These are phyloP conservation scores for Lodderomyces margitis DNA, from an alignment of 1,139 yeast species.

Conservation along the genomic window DNA sequence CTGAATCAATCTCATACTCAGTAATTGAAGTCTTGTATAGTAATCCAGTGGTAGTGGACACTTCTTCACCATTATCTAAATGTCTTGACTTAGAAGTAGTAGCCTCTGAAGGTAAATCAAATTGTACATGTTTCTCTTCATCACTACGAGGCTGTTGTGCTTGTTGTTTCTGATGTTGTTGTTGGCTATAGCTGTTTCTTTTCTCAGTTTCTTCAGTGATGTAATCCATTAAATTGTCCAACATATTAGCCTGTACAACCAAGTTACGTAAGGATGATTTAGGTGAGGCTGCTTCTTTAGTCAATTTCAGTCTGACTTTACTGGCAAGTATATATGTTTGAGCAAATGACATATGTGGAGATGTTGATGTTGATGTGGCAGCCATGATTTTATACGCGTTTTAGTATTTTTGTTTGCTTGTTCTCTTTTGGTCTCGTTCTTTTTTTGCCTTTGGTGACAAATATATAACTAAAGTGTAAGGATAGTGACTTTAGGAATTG, in stretches of 20 bases:
- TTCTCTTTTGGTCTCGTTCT: no score
- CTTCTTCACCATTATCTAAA: conserved; percentile 4
- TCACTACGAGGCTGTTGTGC: neutral
- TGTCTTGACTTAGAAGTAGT: neutral
- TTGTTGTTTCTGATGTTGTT: conserved; percentile 7
- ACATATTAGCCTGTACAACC: conserved; percentile 74
- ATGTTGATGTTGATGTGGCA: conserved; percentile 2
- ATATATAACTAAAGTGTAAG: no score
- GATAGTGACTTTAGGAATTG: no score
- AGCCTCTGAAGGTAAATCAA: conserved; percentile 13
- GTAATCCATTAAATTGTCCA: conserved; percentile 66
- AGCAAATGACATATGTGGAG: conserved; percentile 38
- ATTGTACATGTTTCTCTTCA: conserved; percentile 14
- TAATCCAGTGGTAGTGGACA: conserved; percentile 1
- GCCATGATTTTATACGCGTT: neutral
- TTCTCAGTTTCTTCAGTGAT: conserved; percentile 34
- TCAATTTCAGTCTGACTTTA: conserved; percentile 64
- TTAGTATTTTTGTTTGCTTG: no score
- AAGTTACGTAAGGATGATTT: conserved; percentile 61
- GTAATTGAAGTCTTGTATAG: conserved; percentile 24
- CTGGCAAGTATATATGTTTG: conserved; percentile 67
- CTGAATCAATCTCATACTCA: conserved; percentile 38
- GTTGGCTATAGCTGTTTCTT: conserved; percentile 15
- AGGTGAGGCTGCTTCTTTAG: conserved; percentile 61
- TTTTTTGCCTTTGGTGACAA: no score